Evolutionary conservation across 2,329 filamentous ascomycete genomes (phyloP).

Genomic region (Ophiocordyceps unilateralis): DNA sequence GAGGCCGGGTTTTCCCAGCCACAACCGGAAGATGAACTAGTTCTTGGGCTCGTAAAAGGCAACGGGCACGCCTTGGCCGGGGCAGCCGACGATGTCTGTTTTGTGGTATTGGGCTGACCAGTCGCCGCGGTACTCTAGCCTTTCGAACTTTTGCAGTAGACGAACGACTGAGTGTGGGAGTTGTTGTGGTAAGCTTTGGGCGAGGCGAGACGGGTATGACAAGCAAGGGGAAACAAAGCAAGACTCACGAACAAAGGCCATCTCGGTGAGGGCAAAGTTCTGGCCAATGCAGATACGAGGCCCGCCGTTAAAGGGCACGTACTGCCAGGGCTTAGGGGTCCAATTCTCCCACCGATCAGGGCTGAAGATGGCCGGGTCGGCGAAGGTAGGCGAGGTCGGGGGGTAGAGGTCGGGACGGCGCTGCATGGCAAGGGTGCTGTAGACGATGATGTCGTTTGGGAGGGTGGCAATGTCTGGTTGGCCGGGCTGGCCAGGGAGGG

Average conservation of each 20-base stretch:
- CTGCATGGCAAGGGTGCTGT: slow-evolving; percentile 57
- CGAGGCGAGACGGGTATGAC: too few species aligned
- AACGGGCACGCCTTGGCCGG: slow-evolving; percentile 23
- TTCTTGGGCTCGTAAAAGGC: slow-evolving; percentile 16
- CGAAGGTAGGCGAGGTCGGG: slow-evolving; percentile 23
- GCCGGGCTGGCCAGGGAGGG: slow-evolving; percentile 47
- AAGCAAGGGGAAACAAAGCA: too few species aligned
- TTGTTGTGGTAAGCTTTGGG: background rate
- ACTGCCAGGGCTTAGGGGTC: slow-evolving; percentile 51
- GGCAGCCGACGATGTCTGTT: slow-evolving; percentile 25
- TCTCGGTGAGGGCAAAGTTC: slow-evolving; percentile 68
- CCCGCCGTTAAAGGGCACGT: slow-evolving; percentile 60
- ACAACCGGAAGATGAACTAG: too few species aligned
- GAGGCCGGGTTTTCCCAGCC: too few species aligned
- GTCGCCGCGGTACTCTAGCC: slow-evolving; percentile 29
- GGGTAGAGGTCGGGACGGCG: slow-evolving; percentile 47
- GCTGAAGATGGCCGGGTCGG: slow-evolving; percentile 33
- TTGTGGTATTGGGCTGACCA: slow-evolving; percentile 26
- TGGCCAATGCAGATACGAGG: slow-evolving; percentile 62
- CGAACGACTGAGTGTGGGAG: slow-evolving; percentile 17
- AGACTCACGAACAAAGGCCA: slow-evolving; percentile 17
- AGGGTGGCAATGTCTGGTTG: slow-evolving; percentile 44
- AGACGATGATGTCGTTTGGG: slow-evolving; percentile 48
- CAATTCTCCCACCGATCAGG: slow-evolving; percentile 51
- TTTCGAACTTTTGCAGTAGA: slow-evolving; percentile 43